phyloP scores from a whole-genome alignment of 2,329 filamentous ascomycete genomes.

The Clarireedia hainanense region DNA sequence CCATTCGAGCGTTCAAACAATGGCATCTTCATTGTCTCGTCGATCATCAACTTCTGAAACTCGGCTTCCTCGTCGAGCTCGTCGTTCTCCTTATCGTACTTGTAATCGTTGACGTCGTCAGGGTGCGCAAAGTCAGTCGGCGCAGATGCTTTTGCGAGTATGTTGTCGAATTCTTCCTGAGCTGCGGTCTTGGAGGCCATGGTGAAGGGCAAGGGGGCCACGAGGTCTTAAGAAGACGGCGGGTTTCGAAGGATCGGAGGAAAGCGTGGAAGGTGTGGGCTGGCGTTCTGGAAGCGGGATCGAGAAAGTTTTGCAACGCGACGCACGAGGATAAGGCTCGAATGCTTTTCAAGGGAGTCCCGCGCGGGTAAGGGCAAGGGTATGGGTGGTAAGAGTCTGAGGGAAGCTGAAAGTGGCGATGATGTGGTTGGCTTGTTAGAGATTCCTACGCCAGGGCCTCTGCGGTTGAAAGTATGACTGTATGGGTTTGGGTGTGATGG shows the following conservation, averaged over 20 bases:
- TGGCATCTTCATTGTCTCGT: conserved; percentile 59
- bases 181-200: conserved; percentile 43
- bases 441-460: conserved; percentile 5
- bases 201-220: conserved; percentile 14
- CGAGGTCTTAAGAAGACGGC: conserved; percentile 15
- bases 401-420: neutral
- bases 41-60: conserved; percentile 38
- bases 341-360: no score
- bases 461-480: neutral
- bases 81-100: conserved; percentile 46
- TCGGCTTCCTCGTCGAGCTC: conserved; percentile 41
- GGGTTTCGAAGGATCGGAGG: conserved; percentile 3
- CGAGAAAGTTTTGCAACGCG: neutral
- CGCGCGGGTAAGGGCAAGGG: no score
- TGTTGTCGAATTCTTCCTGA: conserved; percentile 58
- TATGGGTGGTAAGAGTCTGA: neutral
- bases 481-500: neutral
- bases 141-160: conserved; percentile 48
- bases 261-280: conserved; percentile 4
- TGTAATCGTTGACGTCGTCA: conserved; percentile 50
- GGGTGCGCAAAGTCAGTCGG: conserved; percentile 31
- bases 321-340: no score
- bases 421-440: neutral
- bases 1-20: conserved; percentile 38
- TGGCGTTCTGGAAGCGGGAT: neutral